Base-by-base conservation (phyloP, 495 filamentous ascomycete species). In the Aspergillus wentii region DNA sequence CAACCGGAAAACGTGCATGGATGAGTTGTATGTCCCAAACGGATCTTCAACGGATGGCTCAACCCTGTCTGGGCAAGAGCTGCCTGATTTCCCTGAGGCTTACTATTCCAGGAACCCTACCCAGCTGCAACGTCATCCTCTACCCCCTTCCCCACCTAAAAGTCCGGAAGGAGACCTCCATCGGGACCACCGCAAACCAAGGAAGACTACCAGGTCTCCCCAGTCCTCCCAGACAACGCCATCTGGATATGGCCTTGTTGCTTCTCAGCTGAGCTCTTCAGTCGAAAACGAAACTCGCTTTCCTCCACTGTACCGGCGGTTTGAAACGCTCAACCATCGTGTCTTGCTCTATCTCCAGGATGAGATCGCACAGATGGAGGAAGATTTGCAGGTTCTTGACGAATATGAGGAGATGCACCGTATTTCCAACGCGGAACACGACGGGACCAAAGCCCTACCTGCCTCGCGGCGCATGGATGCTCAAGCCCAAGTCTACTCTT, bases 331-430 rank as follows among this genome's bases (percentile, higher is more conserved):
- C 4, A 94, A 95, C 50, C 87, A 94, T 53, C 82, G 91, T 13
- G 68, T 94, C 9, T 71, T 96, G 3, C 69, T 96, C 2, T 79
- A 92, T 51, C 75, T 96, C 1, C 90, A 94, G 62, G 86, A 92
- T 52, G 88, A 94, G 54, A 78, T 94, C 26, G 70, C 77, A 2
- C 83, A 91, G 35, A 68, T 92, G 34, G 86, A 90, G 49, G 80
- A 85, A 48, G 78, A 87, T 26, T 68, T 92, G 1, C 72, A 77
- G n/a, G 63, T 69, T 1, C 61, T 91, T 0, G 88, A 95, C 46
- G 76, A 78, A 21, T 72, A 76, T 16, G 83, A 89, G 43, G 83
- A 83, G 15, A 76, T 84, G 51, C 68, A 73, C 17, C 67, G 80
- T n/a, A 56, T 71, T 5, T 62, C 71, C 8, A 66, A 68, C 25